Evolutionary conservation across 1,284 basidiomycete species (phyloP).

Genomic region (Cystobasidium slooffiae): DNA sequence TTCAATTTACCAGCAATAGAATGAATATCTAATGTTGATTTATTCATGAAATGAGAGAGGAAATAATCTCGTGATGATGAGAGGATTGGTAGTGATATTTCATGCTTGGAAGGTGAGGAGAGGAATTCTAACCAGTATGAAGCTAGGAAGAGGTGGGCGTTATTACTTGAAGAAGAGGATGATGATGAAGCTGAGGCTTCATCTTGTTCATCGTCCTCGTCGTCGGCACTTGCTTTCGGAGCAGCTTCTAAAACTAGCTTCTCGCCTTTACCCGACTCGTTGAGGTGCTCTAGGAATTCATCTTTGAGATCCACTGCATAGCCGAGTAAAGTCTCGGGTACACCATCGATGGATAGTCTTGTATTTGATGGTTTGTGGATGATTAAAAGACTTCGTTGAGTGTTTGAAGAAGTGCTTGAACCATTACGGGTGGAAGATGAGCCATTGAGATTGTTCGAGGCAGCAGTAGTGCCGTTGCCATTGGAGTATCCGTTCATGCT

Average conservation of each 20-base stretch:
- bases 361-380: conserved; percentile 34
- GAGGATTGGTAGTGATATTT: conserved; percentile 49
- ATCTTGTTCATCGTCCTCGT: conserved; percentile 41
- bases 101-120: conserved; percentile 45
- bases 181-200: conserved; percentile 5
- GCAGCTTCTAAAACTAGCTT: conserved; percentile 51
- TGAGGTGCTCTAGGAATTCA: conserved; percentile 52
- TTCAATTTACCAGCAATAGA: conserved; percentile 25
- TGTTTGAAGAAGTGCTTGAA: too few species aligned
- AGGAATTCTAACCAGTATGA: conserved; percentile 57
- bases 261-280: conserved; percentile 45
- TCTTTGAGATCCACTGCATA: conserved; percentile 50
- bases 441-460: conserved; percentile 44
- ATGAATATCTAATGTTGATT: conserved; percentile 47
- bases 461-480: too few species aligned
- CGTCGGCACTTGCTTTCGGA: conserved; percentile 53
- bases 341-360: conserved; percentile 12
- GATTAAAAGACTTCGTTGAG: conserved; percentile 19
- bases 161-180: conserved; percentile 39
- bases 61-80: conserved; percentile 43
- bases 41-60: conserved; percentile 44
- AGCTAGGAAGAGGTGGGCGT: conserved; percentile 53
- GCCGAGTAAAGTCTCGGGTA: conserved; percentile 37
- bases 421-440: conserved; percentile 2
- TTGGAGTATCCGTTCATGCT: not conserved